Base-by-base conservation (phyloP, 441 rosid genomes). In the Arabidopsis hybrid region DNA sequence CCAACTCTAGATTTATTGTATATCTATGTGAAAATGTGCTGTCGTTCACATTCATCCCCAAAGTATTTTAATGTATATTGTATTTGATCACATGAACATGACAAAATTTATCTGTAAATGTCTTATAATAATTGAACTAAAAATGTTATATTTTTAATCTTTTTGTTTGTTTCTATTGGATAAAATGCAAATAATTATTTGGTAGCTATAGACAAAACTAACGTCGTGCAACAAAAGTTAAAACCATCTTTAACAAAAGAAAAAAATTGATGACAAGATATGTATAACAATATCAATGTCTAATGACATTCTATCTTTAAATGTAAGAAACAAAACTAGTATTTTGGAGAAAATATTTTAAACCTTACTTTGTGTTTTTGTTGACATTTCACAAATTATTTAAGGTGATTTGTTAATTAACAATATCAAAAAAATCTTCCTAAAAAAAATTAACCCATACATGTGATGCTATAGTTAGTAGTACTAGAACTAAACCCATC, bases 11-110 rank as follows among this genome's bases (percentile, higher is more conserved):
- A 12, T 2, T 62, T 72, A 42, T 47, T 59, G 47, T 59, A 40
- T 43, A 14, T 67, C n/a, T 42, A 8, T 16, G 58, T 26, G 38
- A 40, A 7, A 67, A 65, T 77, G 64, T 71, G 80, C 76, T 77
- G 80, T 71, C 72, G 8, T 65, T 71, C 76, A 77, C 80, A 77
- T 77, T 77, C 67, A 71, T 65, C 21, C n/a, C 58, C 42, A 70
- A 21, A n/a, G 38, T 56, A 51, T 43, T 47, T 53, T 59, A 59
- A 35, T 59, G 8, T 35, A 38, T 38, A 32, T 14, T 60, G 31
- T 56, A 69, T 45, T 46, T 56, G 60, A 0, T 69, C 74, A 68
- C 60, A 57, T 70, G 79, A 76, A 62, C 55, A 46, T 63, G 66
- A 56, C 57, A 64, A 38, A 29, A 17, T 76, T 69, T 31, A 57